These are phyloP conservation scores for Coccomyxa sp. DNA, from an alignment of 139 green algal species.

Conservation along the genomic window DNA sequence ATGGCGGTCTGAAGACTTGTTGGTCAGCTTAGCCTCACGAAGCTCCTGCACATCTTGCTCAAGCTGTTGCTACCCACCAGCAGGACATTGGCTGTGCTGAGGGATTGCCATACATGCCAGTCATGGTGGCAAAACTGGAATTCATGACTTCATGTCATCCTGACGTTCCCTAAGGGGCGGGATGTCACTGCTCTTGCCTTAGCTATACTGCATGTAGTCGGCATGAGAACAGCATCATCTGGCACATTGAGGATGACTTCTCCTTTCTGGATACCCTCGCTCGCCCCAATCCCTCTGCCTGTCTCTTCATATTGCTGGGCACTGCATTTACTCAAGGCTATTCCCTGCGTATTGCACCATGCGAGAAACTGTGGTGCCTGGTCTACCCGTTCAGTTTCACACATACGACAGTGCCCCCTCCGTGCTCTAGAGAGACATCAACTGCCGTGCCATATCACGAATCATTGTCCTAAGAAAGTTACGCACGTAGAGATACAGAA, in stretches of 20 bases:
- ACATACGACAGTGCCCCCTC: not conserved
- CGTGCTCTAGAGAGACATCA: not conserved
- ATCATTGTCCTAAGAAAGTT: too few relatives aligned
- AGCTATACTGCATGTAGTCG: not conserved
- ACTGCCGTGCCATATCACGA: too few relatives aligned
- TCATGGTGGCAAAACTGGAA: not conserved
- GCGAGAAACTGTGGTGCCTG: too few relatives aligned
- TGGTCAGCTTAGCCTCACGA: too few relatives aligned
- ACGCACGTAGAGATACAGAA: too few relatives aligned
- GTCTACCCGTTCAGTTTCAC: too few relatives aligned
- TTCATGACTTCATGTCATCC: too few relatives aligned
- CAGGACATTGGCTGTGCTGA: not conserved
- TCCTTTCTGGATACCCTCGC: not conserved
- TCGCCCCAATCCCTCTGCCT: not conserved
- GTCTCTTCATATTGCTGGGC: not conserved
- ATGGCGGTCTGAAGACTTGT: too few relatives aligned
- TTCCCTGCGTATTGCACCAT: not conserved
- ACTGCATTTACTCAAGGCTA: not conserved
- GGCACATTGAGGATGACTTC: not conserved
- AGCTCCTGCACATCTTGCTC: not conserved
- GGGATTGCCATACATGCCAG: not conserved
- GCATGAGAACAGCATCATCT: not conserved
- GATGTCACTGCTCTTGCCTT: not conserved
- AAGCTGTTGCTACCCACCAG: not conserved
- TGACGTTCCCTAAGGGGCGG: not conserved